Conservation (phyloP, 768 basidiomycete genomes). For the Trametes gibbosa region DNA sequence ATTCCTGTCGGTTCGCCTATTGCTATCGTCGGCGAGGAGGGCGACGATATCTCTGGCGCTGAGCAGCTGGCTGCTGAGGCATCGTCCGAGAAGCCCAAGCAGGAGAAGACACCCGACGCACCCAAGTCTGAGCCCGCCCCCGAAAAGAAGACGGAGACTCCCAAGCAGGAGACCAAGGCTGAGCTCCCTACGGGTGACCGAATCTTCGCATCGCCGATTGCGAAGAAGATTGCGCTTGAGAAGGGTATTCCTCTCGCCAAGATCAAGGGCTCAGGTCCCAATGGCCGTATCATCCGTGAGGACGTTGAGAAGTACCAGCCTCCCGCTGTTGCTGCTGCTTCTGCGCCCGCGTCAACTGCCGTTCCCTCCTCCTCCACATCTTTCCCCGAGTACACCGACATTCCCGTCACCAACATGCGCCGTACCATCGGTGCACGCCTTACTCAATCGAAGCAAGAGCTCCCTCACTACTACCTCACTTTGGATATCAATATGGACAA, state of each 20-base stretch:
- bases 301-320: constrained; percentile 92
- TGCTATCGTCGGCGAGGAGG: constrained; percentile 91
- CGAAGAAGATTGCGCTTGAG: constrained; percentile 96
- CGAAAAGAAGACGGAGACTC: constrained; percentile 32
- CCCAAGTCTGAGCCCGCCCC: constrained; percentile 35
- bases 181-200: constrained; percentile 68
- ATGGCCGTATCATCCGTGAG: constrained; percentile 90
- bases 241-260: constrained; percentile 86
- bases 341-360: constrained; percentile 39
- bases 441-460: constrained; percentile 87
- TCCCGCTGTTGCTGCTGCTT: constrained; percentile 39
- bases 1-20: constrained; percentile 85
- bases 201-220: constrained; percentile 93
- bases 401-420: constrained; percentile 91
- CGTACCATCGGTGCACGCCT: constrained; percentile 89
- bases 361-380: constrained; percentile 49
- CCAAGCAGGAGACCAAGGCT: constrained; percentile 44
- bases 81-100: constrained; percentile 40
- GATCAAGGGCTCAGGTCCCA: constrained; percentile 91
- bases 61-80: constrained; percentile 69
- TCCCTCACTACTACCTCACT: constrained; percentile 98
- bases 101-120: constrained; percentile 41
- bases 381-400: constrained; percentile 78
- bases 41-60: constrained; percentile 88
- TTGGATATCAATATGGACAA: constrained; percentile 96